Evolutionary conservation across 2,329 filamentous ascomycete species (phyloP), one percentile per base, ranked within the genome.

Genomic region (Pseudohalonectria lignicola): DNA sequence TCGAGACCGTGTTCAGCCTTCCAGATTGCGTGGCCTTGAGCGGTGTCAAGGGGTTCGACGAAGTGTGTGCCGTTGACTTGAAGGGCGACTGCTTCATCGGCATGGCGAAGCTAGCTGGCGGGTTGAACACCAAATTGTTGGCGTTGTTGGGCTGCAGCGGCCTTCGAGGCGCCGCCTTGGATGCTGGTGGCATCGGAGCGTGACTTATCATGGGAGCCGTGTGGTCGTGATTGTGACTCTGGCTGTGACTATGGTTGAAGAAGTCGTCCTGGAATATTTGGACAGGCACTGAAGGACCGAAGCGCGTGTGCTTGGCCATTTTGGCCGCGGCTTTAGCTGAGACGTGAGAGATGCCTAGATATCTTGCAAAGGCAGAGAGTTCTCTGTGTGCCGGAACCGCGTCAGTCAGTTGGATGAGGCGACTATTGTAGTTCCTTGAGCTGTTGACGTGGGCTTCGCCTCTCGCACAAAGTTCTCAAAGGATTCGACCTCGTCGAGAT

Each of bases 51-150:
- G 70, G 79, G 34, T 79, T 77, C 44, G 73, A 71, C 40, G 67
- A 71, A 31, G 62, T 62, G 48, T 64, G 64, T 47, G 67, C 65
- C 39, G 61, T 58, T 25, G 69, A 60, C 62, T 92, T 93, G 51
- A 71, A 73, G 10, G 84, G 86, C 39, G 85, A 93, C 41, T 69
- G 70, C 52, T 66, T 70, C 51, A 69, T 62, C 42, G 67, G 58
- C 42, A 67, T 56, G 47, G 29, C 20, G 17, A n/a, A 19, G 13
- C 66, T 57, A 12, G 8, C 12, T 45, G 74, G 67, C 18, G 82
- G 80, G 48, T 82, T 77, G 49, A 90, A 69, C 40, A 79, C 62
- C 49, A 80, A 69, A 58, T 83, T 83, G 44, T 83, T 83, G 44
- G 69, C 65, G 60, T 70, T 72, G 48, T 69, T 60, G 45, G 52